A percentile compares a stretch with the other conserved stretches of the same genome.
These are phyloP conservation scores for Alternaria ventricosa DNA, from an alignment of 2,329 filamentous ascomycete genomes.

Conservation along the genomic window DNA sequence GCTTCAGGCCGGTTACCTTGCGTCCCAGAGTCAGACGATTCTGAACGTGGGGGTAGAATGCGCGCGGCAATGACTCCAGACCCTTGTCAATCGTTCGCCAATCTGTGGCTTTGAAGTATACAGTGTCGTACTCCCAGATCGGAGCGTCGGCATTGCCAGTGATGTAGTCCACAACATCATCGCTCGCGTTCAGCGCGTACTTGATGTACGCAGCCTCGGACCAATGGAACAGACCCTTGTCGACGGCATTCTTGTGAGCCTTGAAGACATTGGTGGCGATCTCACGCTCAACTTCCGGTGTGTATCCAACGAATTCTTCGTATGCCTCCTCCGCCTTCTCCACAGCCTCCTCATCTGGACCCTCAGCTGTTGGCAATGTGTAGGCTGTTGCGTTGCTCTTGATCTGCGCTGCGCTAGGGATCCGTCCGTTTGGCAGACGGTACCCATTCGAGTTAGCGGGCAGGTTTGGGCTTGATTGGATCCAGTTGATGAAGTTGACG, in stretches of 20 bases:
- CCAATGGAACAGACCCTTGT: conserved; percentile 66
- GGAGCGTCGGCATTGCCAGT: conserved; percentile 54
- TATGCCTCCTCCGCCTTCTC: conserved; percentile 28
- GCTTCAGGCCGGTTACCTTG: conserved; percentile 64
- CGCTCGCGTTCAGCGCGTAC: conserved; percentile 64
- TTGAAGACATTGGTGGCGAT: conserved; percentile 56
- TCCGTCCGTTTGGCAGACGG: conserved; percentile 43
- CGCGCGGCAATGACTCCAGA: conserved; percentile 63
- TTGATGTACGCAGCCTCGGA: conserved; percentile 69
- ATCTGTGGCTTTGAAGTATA: conserved; percentile 65
- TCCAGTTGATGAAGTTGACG: conserved; percentile 69
- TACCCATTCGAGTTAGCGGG: conserved; percentile 51
- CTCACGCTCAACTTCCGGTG: conserved; percentile 45
- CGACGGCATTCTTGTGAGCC: conserved; percentile 62
- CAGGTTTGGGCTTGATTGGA: conserved; percentile 63
- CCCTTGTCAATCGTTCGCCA: conserved; percentile 72
- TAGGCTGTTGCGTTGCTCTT: conserved; percentile 34
- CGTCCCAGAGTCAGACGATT: conserved; percentile 63
- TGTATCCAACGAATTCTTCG: conserved; percentile 27
- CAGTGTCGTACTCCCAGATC: conserved; percentile 55
- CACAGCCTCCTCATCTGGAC: conserved; percentile 26
- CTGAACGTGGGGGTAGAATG: conserved; percentile 68
- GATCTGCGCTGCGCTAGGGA: conserved; percentile 40
- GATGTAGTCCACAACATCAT: conserved; percentile 59
- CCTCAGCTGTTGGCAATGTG: conserved; percentile 15